These are phyloP conservation scores for Ensete glaucum DNA, from an alignment of 176 grass and related monocot species.

Conservation along the genomic window DNA sequence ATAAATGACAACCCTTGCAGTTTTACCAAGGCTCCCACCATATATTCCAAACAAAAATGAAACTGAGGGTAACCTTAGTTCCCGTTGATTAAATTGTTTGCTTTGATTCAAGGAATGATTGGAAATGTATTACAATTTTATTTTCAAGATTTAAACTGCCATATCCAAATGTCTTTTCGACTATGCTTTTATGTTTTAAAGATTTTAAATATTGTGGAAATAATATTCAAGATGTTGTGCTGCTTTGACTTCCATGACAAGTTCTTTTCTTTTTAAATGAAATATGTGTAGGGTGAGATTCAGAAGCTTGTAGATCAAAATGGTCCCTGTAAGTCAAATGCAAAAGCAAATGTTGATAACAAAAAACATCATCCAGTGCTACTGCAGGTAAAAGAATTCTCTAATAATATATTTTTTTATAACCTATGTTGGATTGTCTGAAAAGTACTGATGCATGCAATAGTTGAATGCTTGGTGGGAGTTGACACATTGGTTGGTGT, in stretches of 20 bases:
- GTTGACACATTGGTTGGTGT: conserved; percentile 2
- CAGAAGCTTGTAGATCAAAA: conserved; percentile 50
- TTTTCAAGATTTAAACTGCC: too few relatives aligned
- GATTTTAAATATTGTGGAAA: too few relatives aligned
- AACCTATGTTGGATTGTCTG: background rate
- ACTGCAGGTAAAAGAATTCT: conserved; percentile 45
- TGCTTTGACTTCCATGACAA: background rate
- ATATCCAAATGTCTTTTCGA: too few relatives aligned
- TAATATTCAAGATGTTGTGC: too few relatives aligned
- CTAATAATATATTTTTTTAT: background rate
- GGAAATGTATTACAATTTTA: too few relatives aligned
- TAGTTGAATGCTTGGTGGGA: conserved; percentile 10
- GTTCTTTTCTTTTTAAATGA: conserved; percentile 14
- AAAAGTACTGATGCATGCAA: background rate
- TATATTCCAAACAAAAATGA: too few relatives aligned
- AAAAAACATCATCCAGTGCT: conserved; percentile 65
- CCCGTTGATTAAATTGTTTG: too few relatives aligned
- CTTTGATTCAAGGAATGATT: too few relatives aligned
- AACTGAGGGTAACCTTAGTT: too few relatives aligned
- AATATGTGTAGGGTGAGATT: conserved; percentile 44
- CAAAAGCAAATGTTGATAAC: conserved; percentile 31
- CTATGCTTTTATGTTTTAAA: too few relatives aligned
- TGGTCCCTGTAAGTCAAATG: conserved; percentile 34
- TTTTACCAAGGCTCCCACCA: too few relatives aligned
- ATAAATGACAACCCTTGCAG: too few relatives aligned